Evolutionary conservation across 139 green algal genomes (phyloP).

Genomic region (Picochlorum costavermella): DNA sequence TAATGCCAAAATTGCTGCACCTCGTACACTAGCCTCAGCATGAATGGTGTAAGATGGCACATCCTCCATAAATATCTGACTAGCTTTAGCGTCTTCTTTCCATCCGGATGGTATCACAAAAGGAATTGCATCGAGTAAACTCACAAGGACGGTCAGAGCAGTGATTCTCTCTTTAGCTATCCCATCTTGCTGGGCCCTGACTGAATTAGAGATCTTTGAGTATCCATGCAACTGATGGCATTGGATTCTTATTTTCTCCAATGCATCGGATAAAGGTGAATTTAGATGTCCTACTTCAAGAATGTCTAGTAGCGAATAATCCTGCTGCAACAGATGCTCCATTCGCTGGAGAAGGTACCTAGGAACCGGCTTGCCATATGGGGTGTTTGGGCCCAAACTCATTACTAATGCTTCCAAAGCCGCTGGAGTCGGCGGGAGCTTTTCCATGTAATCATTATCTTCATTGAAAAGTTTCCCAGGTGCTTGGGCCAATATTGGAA

Average conservation of each 20-base stretch:
- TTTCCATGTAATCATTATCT: background rate
- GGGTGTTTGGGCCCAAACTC: slow-evolving; percentile 22
- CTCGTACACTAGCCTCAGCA: slow-evolving; percentile 13
- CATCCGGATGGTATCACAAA: slow-evolving; percentile 51
- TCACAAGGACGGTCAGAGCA: slow-evolving; percentile 47
- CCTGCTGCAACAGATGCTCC: background rate
- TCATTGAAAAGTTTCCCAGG: slow-evolving; percentile 9
- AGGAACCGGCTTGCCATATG: slow-evolving; percentile 21
- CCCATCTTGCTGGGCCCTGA: slow-evolving; percentile 13
- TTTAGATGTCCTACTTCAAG: slow-evolving; percentile 32
- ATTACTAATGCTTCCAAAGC: slow-evolving; percentile 11
- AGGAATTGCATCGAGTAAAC: slow-evolving; percentile 44
- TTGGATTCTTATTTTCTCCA: slow-evolving; percentile 32
- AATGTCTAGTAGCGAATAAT: slow-evolving; percentile 18
- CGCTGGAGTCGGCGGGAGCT: background rate
- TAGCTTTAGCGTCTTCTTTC: slow-evolving; percentile 7
- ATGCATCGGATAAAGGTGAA: slow-evolving; percentile 12
- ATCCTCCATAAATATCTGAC: slow-evolving; percentile 15
- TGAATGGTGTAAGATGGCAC: slow-evolving; percentile 50
- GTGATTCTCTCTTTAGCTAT: slow-evolving; percentile 11
- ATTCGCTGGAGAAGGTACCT: background rate
- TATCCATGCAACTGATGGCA: slow-evolving; percentile 46
- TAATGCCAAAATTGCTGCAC: slow-evolving; percentile 26
- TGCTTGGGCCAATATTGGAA: slow-evolving; percentile 34
- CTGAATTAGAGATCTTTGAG: slow-evolving; percentile 7